phyloP scores from a whole-genome alignment of 2,329 filamentous ascomycete species.

The Fulvia fulva region DNA sequence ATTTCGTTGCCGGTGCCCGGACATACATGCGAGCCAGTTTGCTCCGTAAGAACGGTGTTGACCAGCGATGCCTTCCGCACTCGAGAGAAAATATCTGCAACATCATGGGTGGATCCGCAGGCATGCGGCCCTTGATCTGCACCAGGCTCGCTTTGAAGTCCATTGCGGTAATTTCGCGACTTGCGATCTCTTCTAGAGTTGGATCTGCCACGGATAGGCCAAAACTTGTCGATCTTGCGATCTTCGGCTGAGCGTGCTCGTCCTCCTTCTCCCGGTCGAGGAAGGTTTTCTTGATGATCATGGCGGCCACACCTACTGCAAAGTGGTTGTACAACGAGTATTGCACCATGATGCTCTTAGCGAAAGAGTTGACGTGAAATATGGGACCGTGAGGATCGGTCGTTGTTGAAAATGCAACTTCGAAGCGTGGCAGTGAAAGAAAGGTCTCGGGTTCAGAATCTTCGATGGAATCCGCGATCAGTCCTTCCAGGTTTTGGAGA shows the following conservation, averaged over 20 bases:
- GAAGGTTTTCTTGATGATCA: slow-evolving; percentile 58
- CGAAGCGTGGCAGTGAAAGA: slow-evolving; percentile 77
- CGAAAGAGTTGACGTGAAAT: slow-evolving; percentile 78
- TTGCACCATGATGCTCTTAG: slow-evolving; percentile 74
- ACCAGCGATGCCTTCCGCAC: slow-evolving; percentile 80
- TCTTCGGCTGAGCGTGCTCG: slow-evolving; percentile 11
- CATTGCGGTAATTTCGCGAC: slow-evolving; percentile 68
- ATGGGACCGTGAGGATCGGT: slow-evolving; percentile 84
- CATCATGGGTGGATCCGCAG: slow-evolving; percentile 86
- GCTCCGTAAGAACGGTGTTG: slow-evolving; percentile 72
- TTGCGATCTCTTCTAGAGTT: slow-evolving; percentile 29
- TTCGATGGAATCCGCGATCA: slow-evolving; percentile 83
- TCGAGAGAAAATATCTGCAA: slow-evolving; percentile 81
- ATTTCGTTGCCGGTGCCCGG: slow-evolving; percentile 75
- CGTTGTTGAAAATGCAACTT: slow-evolving; percentile 77
- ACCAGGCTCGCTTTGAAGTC: slow-evolving; percentile 78
- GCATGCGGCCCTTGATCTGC: slow-evolving; percentile 85
- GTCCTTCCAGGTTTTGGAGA: slow-evolving; percentile 78
- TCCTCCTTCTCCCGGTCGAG: slow-evolving; percentile 22
- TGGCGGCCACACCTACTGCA: slow-evolving; percentile 74
- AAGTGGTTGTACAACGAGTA: slow-evolving; percentile 96
- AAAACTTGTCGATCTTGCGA: slow-evolving; percentile 19
- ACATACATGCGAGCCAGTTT: slow-evolving; percentile 81
- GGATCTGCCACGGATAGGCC: slow-evolving; percentile 23
- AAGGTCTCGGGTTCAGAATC: slow-evolving; percentile 83